These are phyloP conservation scores for Furcasterigmium sp. DNA, from an alignment of 2,329 filamentous ascomycete species.

Conservation along the genomic window DNA sequence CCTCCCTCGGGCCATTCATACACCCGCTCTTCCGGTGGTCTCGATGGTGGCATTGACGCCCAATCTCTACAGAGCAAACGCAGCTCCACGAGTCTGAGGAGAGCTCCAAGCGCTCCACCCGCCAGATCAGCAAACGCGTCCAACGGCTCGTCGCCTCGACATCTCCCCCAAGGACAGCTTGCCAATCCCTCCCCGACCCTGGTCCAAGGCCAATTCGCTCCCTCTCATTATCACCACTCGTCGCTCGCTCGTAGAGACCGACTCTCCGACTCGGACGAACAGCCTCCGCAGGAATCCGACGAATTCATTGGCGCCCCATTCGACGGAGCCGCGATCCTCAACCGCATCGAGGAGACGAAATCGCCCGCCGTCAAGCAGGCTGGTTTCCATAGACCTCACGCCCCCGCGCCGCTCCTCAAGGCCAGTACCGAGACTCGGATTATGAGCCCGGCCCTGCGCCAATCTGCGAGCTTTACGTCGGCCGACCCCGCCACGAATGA, in stretches of 20 bases:
- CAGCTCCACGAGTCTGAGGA: constrained; percentile 58
- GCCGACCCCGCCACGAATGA: constrained; percentile 45
- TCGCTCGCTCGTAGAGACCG: constrained; percentile 5
- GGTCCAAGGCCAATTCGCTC: constrained; percentile 39
- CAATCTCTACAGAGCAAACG: constrained; percentile 56
- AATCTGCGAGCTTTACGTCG: constrained; percentile 60
- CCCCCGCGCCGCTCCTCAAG: constrained; percentile 33
- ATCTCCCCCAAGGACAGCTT: constrained; percentile 32
- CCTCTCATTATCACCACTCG: constrained; percentile 27
- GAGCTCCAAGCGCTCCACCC: constrained; percentile 55
- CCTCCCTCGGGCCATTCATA: constrained; percentile 43
- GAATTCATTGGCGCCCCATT: constrained; percentile 62
- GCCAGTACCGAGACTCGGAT: constrained; percentile 47
- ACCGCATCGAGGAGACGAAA: constrained; percentile 51
- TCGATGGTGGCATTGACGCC: constrained; percentile 51
- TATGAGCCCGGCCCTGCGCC: constrained; percentile 53
- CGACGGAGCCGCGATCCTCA: constrained; percentile 57
- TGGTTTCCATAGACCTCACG: constrained; percentile 19
- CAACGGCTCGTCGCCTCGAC: constrained; percentile 42
- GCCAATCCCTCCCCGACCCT: constrained; percentile 42
- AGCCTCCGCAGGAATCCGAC: constrained; percentile 33
- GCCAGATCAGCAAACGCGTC: constrained; percentile 41
- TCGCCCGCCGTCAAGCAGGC: constrained; percentile 21
- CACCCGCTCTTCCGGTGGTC: constrained; percentile 40
- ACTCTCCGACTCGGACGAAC: constrained; percentile 5